Evolutionary conservation across 2,329 filamentous ascomycete genomes (phyloP).

Genomic region (Scorias spongiosa): DNA sequence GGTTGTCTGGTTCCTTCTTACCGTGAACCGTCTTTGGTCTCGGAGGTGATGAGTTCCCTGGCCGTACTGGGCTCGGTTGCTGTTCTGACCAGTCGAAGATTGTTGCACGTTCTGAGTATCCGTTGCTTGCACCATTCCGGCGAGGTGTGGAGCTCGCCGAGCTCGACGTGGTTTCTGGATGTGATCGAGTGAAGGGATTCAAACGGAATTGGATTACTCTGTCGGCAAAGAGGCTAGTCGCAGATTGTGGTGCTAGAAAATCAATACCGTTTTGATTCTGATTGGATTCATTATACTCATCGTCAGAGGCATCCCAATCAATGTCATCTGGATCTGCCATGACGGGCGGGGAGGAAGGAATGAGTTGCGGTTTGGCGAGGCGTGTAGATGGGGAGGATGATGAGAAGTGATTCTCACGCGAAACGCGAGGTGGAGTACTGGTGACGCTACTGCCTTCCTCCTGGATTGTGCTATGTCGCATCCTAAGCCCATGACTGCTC

Average conservation of each 20-base stretch:
- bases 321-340: conserved; percentile 22
- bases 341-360: conserved; percentile 31
- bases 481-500: conserved; percentile 18
- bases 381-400: conserved; percentile 23
- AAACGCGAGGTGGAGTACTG: conserved; percentile 30
- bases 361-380: conserved; percentile 16
- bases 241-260: conserved; percentile 18
- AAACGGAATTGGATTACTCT: conserved; percentile 11
- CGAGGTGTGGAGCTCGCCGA: conserved; percentile 23
- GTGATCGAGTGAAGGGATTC: conserved; percentile 8
- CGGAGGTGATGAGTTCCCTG: conserved; percentile 41
- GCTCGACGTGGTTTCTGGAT: conserved; percentile 9
- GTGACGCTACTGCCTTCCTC: conserved; percentile 31
- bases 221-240: conserved; percentile 5
- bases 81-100: conserved; percentile 70
- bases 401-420: conserved; percentile 20
- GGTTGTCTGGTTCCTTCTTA: conserved; percentile 55
- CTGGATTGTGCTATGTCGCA: conserved; percentile 31
- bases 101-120: conserved; percentile 35
- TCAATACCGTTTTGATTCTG: conserved; percentile 15
- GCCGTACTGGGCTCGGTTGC: conserved; percentile 44
- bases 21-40: conserved; percentile 62
- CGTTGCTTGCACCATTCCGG: conserved; percentile 17
- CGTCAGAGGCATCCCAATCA: conserved; percentile 22
- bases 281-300: conserved; percentile 8